Base-by-base conservation (phyloP, 1,139 yeast genomes). In the Candida labiduridarum region DNA sequence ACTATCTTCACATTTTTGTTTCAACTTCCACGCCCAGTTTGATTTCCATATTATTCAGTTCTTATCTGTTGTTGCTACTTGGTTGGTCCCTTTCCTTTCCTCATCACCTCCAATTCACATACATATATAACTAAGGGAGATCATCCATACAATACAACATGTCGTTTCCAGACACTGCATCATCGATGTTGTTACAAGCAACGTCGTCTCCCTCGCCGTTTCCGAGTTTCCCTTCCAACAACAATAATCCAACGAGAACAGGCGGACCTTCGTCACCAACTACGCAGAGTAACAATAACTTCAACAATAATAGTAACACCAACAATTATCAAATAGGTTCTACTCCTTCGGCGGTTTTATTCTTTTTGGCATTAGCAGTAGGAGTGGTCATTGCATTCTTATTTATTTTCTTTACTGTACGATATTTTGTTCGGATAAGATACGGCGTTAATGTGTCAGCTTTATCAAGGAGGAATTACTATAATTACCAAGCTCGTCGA, bases 321-420 rank as follows among this genome's bases (percentile, higher is more conserved):
- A n/a, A 22, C 36, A 30, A n/a, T 43, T 35, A 47, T 35, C 41
- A 41, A 44, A 42, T 71, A 10, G 78, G 79, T 3, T 72, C 69
- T 57, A 69, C 78, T 8, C 87, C 87, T 1, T 81, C 87, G 1
- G 82, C 87, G 2, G 82, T 83, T 22, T 65, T 84, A 34, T 84
- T 84, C 65, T 82, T 83, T 63, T 66, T 84, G 25, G 88, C 89
- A 0, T 71, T 84, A 39, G 80, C 84, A 0, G 80, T 83, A n/a
- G 89, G 88, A 6, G 78, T 82, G 10, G 61, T 77, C 38, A 82
- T 83, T 49, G 86, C 87, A 9, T 33, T 73, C 0, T 63, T 82
- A 34, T 82, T 84, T 58, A 58, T 83, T 11, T 82, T 82, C 64
- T 83, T 84, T 69, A 81, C 88, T 29, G 59, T 80, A 48, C 66